phyloP scores from a whole-genome alignment of 805 yeast species.

The Yamadazyma philogaea region DNA sequence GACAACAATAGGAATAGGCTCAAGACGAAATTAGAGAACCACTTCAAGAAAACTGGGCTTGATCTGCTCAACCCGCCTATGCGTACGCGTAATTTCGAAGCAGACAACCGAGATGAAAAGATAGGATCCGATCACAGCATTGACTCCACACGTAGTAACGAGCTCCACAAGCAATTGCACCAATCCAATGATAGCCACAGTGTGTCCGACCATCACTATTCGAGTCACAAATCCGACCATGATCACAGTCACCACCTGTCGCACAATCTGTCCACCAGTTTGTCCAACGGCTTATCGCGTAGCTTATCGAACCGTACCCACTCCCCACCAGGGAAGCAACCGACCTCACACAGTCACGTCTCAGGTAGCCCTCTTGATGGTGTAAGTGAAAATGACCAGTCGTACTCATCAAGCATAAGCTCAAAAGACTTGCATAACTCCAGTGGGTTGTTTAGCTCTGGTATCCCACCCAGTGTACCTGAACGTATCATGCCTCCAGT shows the following conservation, averaged over 20 bases:
- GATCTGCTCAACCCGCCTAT: neutral
- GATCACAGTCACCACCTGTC: neutral
- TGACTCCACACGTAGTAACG: neutral
- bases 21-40: slow-evolving; percentile 32
- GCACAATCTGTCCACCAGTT: neutral
- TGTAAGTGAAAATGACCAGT: neutral
- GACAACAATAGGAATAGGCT: slow-evolving; percentile 17
- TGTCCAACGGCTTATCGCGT: neutral
- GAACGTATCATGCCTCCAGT: slow-evolving; percentile 15
- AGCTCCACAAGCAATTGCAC: neutral
- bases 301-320: neutral
- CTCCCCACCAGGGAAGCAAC: neutral
- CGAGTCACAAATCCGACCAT: neutral
- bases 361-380: neutral
- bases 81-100: neutral
- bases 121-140: neutral
- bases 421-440: neutral
- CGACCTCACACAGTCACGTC: neutral
- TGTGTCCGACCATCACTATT: slow-evolving; percentile 9
- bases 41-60: slow-evolving; percentile 18
- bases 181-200: slow-evolving; percentile 3
- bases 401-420: neutral
- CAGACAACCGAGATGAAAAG: neutral
- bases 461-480: slow-evolving; percentile 7
- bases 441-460: neutral